phyloP scores from a whole-genome alignment of 352 stramenopile species.

The Pythium guiyangense region DNA sequence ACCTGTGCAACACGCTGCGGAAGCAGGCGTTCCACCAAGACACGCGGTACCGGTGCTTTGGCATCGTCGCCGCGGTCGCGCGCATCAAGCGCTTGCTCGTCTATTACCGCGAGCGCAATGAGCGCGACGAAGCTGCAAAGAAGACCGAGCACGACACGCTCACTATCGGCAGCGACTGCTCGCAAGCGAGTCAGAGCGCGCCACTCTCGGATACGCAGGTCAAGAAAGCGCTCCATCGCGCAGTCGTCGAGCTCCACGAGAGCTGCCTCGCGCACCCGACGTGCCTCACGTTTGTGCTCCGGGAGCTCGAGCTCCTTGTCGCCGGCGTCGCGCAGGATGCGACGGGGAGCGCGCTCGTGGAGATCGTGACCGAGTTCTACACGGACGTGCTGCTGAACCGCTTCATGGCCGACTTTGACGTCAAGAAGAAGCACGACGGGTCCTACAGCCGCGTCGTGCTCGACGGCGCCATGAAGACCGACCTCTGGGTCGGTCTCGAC shows the following conservation, averaged over 20 bases:
- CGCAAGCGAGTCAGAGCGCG: background rate
- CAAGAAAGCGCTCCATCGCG: slow-evolving; percentile 16
- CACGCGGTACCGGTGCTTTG: slow-evolving; percentile 36
- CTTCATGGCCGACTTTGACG: slow-evolving; percentile 47
- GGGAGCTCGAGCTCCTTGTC: slow-evolving; percentile 34
- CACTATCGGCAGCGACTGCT: background rate
- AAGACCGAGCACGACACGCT: slow-evolving; percentile 3
- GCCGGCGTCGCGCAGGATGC: slow-evolving; percentile 16
- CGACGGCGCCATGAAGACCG: slow-evolving; percentile 28
- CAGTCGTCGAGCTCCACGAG: slow-evolving; percentile 25
- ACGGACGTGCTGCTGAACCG: slow-evolving; percentile 31
- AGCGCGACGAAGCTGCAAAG: background rate
- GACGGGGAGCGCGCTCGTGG: slow-evolving; percentile 20
- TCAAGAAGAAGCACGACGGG: slow-evolving; percentile 11
- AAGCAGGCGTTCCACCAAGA: slow-evolving; percentile 61
- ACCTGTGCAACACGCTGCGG: slow-evolving; percentile 44
- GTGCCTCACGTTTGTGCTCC: slow-evolving; percentile 38
- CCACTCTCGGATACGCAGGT: slow-evolving; percentile 7
- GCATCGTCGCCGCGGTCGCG: slow-evolving; percentile 42
- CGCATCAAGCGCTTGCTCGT: slow-evolving; percentile 27
- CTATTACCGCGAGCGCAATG: slow-evolving; percentile 19
- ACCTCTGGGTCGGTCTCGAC: slow-evolving; percentile 34
- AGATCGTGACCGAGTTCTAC: slow-evolving; percentile 38
- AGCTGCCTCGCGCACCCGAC: slow-evolving; percentile 23
- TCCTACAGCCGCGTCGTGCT: slow-evolving; percentile 31